Evolutionary conservation across 371 early-diverging fungal species (phyloP).

Genomic region (Apophysomyces variabilis): DNA sequence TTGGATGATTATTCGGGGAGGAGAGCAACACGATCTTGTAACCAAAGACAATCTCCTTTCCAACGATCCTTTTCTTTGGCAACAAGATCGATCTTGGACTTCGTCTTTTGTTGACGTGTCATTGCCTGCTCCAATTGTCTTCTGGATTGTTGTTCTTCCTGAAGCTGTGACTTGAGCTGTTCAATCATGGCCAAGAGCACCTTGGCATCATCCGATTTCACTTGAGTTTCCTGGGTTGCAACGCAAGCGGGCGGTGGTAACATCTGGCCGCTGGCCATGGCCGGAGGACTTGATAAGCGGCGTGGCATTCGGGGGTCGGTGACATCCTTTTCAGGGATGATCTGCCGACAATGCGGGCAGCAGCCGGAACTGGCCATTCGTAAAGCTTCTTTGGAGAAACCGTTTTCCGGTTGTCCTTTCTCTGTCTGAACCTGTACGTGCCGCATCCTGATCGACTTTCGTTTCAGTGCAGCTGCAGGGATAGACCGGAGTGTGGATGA

Average conservation of each 20-base stretch:
- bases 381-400: neutral
- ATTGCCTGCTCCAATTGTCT: slow-evolving; percentile 32
- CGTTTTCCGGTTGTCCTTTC: slow-evolving; percentile 13
- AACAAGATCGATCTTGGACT: slow-evolving; percentile 23
- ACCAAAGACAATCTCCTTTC: slow-evolving; percentile 41
- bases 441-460: slow-evolving; percentile 40
- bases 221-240: neutral
- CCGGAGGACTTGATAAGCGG: slow-evolving; percentile 38
- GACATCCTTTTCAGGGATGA: neutral
- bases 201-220: slow-evolving; percentile 11
- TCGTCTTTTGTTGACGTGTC: slow-evolving; percentile 17
- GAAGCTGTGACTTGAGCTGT: slow-evolving; percentile 44
- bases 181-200: slow-evolving; percentile 31
- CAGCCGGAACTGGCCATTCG: slow-evolving; percentile 7
- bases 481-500: slow-evolving; percentile 16
- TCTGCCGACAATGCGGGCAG: slow-evolving; percentile 46
- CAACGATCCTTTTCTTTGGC: slow-evolving; percentile 40
- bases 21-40: slow-evolving; percentile 38
- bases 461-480: slow-evolving; percentile 39
- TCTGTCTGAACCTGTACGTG: slow-evolving; percentile 45
- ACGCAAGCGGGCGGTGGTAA: neutral
- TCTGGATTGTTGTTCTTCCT: slow-evolving; percentile 52
- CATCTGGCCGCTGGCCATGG: slow-evolving; percentile 28
- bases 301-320: slow-evolving; percentile 3
- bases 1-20: slow-evolving; percentile 26